Evolutionary conservation across 352 stramenopile species (phyloP).

Genomic region (Phytophthora ramorum): DNA sequence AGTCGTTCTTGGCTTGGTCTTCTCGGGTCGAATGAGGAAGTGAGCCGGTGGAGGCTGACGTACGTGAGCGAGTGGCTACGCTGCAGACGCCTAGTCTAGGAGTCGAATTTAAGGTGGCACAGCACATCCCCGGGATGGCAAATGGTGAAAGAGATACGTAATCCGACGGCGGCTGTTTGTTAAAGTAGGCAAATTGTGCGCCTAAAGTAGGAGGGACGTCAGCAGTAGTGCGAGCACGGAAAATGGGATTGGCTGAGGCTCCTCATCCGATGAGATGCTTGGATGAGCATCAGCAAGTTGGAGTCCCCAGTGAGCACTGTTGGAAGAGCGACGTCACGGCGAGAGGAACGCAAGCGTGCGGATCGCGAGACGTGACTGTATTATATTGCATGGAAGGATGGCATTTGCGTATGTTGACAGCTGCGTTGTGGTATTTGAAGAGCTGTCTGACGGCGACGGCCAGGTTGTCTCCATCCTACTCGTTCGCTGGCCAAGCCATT

Average conservation of each 20-base stretch:
- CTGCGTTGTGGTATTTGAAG: too few species aligned
- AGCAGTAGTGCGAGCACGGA: slow-evolving; percentile 3
- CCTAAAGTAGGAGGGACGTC: slow-evolving; percentile 27
- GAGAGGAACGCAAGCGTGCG: too few species aligned
- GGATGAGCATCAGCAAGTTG: slow-evolving; percentile 18
- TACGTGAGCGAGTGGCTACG: slow-evolving; percentile 33
- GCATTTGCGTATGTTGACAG: too few species aligned
- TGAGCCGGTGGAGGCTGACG: slow-evolving; percentile 1
- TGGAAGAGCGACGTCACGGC: too few species aligned
- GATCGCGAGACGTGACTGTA: too few species aligned
- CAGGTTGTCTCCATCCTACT: too few species aligned
- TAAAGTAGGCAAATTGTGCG: slow-evolving; percentile 17
- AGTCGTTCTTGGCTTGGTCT: slow-evolving; percentile 5
- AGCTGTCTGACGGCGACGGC: too few species aligned
- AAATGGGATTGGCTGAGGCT: slow-evolving; percentile 13
- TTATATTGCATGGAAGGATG: too few species aligned
- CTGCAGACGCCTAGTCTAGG: slow-evolving; percentile 1
- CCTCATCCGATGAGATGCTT: slow-evolving; percentile 24
- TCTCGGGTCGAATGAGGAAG: slow-evolving; percentile 19
- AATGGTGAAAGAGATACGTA: slow-evolving; percentile 2
- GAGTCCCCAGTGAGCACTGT: neutral
- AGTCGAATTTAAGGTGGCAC: slow-evolving; percentile 9
- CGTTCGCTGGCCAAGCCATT: too few species aligned
- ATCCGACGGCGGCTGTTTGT: slow-evolving; percentile 22
- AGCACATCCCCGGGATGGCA: neutral